These are phyloP conservation scores for Umbelopsis ramanniana DNA, from an alignment of 192 early-diverging fungal genomes.

Conservation along the genomic window DNA sequence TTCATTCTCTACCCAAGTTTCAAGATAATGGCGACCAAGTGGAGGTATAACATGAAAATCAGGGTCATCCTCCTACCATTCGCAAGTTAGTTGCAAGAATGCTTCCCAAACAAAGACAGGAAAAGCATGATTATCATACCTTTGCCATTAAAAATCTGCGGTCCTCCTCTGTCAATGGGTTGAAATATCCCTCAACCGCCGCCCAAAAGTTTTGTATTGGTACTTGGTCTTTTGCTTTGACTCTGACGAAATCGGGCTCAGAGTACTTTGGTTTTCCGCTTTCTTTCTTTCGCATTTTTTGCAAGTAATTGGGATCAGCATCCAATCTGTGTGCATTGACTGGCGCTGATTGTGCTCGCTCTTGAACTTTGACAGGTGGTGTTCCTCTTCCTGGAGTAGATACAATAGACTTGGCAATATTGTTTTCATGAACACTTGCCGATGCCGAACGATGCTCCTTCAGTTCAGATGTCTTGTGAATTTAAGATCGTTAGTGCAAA, in stretches of 20 bases:
- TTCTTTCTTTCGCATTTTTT: conserved; percentile 1
- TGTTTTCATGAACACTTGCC: background rate
- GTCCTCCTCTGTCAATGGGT: conserved; percentile 84
- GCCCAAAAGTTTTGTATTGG: conserved; percentile 84
- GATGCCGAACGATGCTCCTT: background rate
- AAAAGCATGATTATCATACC: background rate
- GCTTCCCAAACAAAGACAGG: no score
- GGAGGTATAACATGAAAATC: conserved; percentile 72
- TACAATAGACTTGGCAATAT: background rate
- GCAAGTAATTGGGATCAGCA: conserved; percentile 6
- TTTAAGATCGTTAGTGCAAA: background rate
- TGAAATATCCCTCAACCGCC: conserved; percentile 86
- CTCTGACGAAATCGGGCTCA: conserved; percentile 34
- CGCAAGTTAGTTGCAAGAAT: background rate
- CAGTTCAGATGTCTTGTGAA: background rate
- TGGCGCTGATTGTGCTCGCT: conserved; percentile 6
- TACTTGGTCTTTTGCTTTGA: conserved; percentile 66
- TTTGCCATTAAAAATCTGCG: conserved; percentile 67
- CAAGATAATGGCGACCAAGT: conserved; percentile 73
- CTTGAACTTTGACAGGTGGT: background rate
- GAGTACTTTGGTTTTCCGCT: background rate
- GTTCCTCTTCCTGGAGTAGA: background rate
- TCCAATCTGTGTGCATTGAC: background rate
- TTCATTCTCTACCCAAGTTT: conserved; percentile 72
- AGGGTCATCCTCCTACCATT: conserved; percentile 37